These are phyloP conservation scores for Neonectria punicea DNA, from an alignment of 2,329 filamentous ascomycete species.

Conservation along the genomic window DNA sequence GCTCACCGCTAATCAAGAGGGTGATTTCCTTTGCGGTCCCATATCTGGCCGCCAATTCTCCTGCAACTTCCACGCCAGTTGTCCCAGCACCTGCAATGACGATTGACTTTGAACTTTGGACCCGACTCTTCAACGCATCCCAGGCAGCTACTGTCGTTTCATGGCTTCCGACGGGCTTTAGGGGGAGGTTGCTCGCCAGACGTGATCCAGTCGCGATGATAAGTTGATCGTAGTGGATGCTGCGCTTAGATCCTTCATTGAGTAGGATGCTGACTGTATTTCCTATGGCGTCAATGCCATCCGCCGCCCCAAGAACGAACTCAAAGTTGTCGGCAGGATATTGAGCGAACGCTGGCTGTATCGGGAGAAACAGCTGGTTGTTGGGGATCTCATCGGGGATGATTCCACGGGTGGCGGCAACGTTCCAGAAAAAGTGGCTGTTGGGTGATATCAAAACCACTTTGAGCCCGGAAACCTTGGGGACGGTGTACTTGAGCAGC, in stretches of 20 bases:
- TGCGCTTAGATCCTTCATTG: conserved; percentile 44
- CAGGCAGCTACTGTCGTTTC: conserved; percentile 54
- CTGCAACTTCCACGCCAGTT: conserved; percentile 52
- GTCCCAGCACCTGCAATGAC: conserved; percentile 52
- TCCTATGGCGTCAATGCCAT: conserved; percentile 46
- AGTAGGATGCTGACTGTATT: conserved; percentile 52
- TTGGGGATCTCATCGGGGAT: conserved; percentile 60
- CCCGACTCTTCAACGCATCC: conserved; percentile 40
- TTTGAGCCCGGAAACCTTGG: conserved; percentile 55
- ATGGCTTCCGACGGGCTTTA: conserved; percentile 59
- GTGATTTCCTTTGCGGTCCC: conserved; percentile 43
- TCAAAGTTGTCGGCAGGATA: conserved; percentile 59
- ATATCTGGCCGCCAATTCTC: conserved; percentile 49
- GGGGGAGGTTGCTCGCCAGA: conserved; percentile 53
- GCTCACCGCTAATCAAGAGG: conserved; percentile 36
- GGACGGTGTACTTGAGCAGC: conserved; percentile 60
- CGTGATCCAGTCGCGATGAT: conserved; percentile 65
- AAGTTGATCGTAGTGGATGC: conserved; percentile 60
- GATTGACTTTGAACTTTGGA: conserved; percentile 45
- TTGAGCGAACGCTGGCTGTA: conserved; percentile 56
- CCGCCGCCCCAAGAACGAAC: conserved; percentile 60
- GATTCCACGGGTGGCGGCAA: conserved; percentile 65
- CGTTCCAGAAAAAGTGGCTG: conserved; percentile 66
- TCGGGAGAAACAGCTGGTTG: conserved; percentile 58
- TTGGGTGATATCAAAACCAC: conserved; percentile 65